Conservation (phyloP, 257 asterid species). For the Apocynum venetum region DNA sequence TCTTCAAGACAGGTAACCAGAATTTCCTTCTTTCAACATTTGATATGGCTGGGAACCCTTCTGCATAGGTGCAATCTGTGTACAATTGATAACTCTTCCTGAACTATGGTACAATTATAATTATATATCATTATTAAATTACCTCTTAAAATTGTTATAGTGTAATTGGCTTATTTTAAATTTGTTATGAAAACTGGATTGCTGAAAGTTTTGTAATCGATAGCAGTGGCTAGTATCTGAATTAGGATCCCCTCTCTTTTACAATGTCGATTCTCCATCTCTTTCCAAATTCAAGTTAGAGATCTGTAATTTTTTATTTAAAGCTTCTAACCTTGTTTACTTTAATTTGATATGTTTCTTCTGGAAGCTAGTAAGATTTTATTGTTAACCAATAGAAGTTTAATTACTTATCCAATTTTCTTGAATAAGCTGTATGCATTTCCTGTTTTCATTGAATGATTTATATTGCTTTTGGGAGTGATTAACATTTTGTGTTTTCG, state of each 20-base stretch:
- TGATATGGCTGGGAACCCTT: slow-evolving; percentile 2
- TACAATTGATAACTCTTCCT: not conserved
- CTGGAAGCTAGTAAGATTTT: not conserved
- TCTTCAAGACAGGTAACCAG: slow-evolving; percentile 86
- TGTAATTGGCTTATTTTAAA: not conserved
- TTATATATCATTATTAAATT: not conserved
- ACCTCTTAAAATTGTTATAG: not conserved
- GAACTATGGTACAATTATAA: not conserved
- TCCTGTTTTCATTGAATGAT: not conserved
- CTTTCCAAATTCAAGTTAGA: not conserved
- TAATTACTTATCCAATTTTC: not conserved
- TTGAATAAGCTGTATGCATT: not conserved
- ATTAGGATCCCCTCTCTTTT: not conserved
- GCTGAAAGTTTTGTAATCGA: not conserved
- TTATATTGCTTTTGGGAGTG: not conserved
- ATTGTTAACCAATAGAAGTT: not conserved
- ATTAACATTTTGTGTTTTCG: not conserved
- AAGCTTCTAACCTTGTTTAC: not conserved
- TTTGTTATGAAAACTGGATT: not conserved
- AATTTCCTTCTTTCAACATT: not conserved
- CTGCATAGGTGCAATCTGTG: not conserved
- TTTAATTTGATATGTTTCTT: not conserved
- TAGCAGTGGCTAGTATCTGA: not conserved
- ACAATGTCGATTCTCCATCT: not conserved
- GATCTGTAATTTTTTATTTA: not conserved